phyloP scores from a whole-genome alignment of 2,329 filamentous ascomycete genomes.

The Monilinia polystroma region DNA sequence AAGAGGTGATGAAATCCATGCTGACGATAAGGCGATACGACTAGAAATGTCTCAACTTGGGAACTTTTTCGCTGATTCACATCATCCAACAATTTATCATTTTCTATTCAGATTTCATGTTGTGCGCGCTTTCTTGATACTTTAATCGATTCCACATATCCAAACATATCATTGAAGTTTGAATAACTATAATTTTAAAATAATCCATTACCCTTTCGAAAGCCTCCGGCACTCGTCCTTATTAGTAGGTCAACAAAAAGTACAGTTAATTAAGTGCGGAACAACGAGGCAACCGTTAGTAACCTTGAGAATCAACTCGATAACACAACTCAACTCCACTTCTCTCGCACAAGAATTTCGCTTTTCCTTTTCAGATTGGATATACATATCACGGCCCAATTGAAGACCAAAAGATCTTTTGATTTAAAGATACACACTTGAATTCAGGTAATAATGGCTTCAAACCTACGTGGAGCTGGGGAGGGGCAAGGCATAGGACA shows the following conservation, averaged over 20 bases:
- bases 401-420: neutral
- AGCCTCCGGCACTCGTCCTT: neutral
- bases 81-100: neutral
- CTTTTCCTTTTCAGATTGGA: slow-evolving; percentile 1
- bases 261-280: neutral
- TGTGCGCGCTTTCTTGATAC: neutral
- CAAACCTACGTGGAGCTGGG: slow-evolving; percentile 33
- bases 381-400: slow-evolving; percentile 3
- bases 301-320: slow-evolving; percentile 9
- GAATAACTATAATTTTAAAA: neutral
- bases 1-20: neutral
- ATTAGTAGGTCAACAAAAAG: neutral
- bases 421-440: slow-evolving; percentile 3
- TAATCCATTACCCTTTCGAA: neutral
- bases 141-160: too few species aligned
- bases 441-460: slow-evolving; percentile 34
- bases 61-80: slow-evolving; percentile 1
- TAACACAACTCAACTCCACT: slow-evolving; percentile 1
- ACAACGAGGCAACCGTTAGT: slow-evolving; percentile 1
- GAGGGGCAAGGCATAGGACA: slow-evolving; percentile 33
- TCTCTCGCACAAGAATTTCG: slow-evolving; percentile 5
- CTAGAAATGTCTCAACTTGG: slow-evolving; percentile 6
- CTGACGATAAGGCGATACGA: slow-evolving; percentile 14
- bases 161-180: neutral
- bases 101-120: neutral